These are phyloP conservation scores for Krasilnikovozyma curviuscula DNA, from an alignment of 768 basidiomycete genomes.

Conservation along the genomic window DNA sequence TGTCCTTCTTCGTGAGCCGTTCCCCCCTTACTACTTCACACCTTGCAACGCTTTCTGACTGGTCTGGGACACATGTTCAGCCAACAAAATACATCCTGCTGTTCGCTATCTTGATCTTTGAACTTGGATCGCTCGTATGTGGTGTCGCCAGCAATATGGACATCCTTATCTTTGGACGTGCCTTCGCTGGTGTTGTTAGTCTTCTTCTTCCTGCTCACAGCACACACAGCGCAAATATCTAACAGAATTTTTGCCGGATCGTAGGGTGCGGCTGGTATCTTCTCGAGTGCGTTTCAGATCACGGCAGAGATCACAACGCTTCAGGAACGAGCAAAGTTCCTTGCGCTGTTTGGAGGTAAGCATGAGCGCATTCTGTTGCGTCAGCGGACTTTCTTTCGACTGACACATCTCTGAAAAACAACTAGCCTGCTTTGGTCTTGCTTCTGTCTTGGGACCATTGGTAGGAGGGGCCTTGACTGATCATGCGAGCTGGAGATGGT, in stretches of 20 bases:
- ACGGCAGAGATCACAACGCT: slow-evolving; percentile 15
- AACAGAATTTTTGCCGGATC: not conserved
- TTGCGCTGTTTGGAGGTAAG: slow-evolving; percentile 24
- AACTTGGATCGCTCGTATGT: slow-evolving; percentile 24
- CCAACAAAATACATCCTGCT: slow-evolving; percentile 25
- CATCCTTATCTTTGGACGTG: slow-evolving; percentile 17
- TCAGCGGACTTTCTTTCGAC: too few species aligned
- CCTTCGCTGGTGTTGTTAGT: slow-evolving; percentile 12
- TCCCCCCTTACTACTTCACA: slow-evolving; percentile 12
- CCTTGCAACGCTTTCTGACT: slow-evolving; percentile 16
- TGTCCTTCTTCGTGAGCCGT: slow-evolving; percentile 3
- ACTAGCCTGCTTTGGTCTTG: slow-evolving; percentile 27
- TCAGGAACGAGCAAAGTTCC: slow-evolving; percentile 13
- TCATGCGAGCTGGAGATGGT: slow-evolving; percentile 17
- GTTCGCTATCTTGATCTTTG: slow-evolving; percentile 25
- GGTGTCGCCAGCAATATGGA: slow-evolving; percentile 19
- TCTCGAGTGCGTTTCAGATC: slow-evolving; percentile 15
- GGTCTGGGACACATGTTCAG: too few species aligned
- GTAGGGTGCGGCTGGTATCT: slow-evolving; percentile 8
- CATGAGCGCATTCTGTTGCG: slow-evolving; percentile 11
- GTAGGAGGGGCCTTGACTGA: slow-evolving; percentile 34
- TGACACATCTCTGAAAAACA: not conserved
- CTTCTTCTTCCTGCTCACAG: not conserved
- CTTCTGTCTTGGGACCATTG: slow-evolving; percentile 34
- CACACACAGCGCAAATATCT: not conserved